These are phyloP conservation scores for Crithidia fasciculata DNA, from an alignment of 208 protist genomes.

Conservation along the genomic window DNA sequence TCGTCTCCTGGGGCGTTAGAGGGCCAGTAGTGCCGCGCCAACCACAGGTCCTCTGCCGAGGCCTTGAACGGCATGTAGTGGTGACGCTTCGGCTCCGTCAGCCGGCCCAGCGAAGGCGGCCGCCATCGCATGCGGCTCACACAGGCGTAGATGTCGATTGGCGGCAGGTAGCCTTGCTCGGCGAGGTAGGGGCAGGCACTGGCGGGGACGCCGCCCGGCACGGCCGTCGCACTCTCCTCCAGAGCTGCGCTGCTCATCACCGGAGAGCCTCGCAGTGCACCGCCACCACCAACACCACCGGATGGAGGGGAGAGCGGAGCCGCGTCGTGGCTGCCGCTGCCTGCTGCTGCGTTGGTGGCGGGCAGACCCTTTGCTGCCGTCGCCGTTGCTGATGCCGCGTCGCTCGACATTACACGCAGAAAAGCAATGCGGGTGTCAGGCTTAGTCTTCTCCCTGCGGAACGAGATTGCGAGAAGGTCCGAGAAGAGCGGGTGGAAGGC, in stretches of 20 bases:
- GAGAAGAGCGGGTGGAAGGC: slow-evolving; percentile 82
- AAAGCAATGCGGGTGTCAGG: slow-evolving; percentile 74
- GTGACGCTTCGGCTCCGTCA: slow-evolving; percentile 30
- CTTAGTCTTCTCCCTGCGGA: slow-evolving; percentile 71
- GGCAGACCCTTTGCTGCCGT: neutral
- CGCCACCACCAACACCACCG: neutral
- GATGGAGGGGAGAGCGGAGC: no score
- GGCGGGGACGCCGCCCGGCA: neutral
- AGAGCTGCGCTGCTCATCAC: slow-evolving; percentile 2
- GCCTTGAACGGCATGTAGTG: slow-evolving; percentile 36
- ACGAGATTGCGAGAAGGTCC: slow-evolving; percentile 81
- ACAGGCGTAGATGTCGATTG: slow-evolving; percentile 71
- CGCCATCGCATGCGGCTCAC: slow-evolving; percentile 73
- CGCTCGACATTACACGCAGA: slow-evolving; percentile 33
- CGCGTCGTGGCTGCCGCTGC: no score
- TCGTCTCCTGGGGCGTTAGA: neutral
- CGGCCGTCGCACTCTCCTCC: slow-evolving; percentile 2
- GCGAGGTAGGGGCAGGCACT: slow-evolving; percentile 33
- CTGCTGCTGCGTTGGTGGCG: neutral
- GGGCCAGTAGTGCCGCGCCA: slow-evolving; percentile 3
- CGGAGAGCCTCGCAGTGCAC: neutral
- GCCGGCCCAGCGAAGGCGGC: slow-evolving; percentile 40
- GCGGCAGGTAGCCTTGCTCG: slow-evolving; percentile 50
- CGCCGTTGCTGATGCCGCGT: neutral
- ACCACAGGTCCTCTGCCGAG: slow-evolving; percentile 30